These are phyloP conservation scores for Cryomyces minteri DNA, from an alignment of 495 filamentous ascomycete genomes.

Conservation along the genomic window DNA sequence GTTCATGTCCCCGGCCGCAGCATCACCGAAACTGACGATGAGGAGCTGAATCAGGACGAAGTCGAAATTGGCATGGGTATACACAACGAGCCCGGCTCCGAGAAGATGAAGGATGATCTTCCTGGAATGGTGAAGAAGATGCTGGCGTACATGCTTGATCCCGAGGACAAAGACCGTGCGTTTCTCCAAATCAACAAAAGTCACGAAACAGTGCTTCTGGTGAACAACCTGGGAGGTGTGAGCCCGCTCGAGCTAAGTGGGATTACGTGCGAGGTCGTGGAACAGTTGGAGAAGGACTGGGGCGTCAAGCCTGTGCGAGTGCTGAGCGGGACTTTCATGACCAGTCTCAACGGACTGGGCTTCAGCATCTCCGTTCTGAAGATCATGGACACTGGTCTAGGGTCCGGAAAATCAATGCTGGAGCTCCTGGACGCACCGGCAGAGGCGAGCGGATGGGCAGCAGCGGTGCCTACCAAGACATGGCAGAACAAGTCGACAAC, in stretches of 20 bases:
- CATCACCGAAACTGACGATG: conserved; percentile 25
- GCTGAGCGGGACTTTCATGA: conserved; percentile 54
- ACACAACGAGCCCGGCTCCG: conserved; percentile 86
- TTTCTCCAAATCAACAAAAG: conserved; percentile 50
- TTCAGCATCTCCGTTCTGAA: conserved; percentile 81
- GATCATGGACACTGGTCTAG: conserved; percentile 61
- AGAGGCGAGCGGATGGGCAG: conserved; percentile 73
- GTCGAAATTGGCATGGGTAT: conserved; percentile 97
- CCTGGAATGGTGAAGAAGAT: conserved; percentile 57
- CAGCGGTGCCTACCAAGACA: conserved; percentile 38
- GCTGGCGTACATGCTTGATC: conserved; percentile 65
- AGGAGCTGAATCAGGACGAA: conserved; percentile 44
- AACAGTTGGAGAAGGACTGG: conserved; percentile 50
- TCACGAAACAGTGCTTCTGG: conserved; percentile 52
- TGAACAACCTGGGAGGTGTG: conserved; percentile 92
- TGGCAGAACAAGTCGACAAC: conserved; percentile 27
- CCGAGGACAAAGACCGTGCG: conserved; percentile 58
- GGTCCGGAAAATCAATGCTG: conserved; percentile 58
- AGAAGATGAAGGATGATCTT: conserved; percentile 45
- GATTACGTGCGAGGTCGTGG: conserved; percentile 73
- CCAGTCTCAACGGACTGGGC: conserved; percentile 78
- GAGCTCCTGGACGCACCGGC: conserved; percentile 73
- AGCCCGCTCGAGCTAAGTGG: conserved; percentile 78
- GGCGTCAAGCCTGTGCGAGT: conserved; percentile 54
- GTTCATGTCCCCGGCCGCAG: conserved; percentile 81